Base-by-base conservation (phyloP, 768 basidiomycete species). In the Pleurotus ostreatus region DNA sequence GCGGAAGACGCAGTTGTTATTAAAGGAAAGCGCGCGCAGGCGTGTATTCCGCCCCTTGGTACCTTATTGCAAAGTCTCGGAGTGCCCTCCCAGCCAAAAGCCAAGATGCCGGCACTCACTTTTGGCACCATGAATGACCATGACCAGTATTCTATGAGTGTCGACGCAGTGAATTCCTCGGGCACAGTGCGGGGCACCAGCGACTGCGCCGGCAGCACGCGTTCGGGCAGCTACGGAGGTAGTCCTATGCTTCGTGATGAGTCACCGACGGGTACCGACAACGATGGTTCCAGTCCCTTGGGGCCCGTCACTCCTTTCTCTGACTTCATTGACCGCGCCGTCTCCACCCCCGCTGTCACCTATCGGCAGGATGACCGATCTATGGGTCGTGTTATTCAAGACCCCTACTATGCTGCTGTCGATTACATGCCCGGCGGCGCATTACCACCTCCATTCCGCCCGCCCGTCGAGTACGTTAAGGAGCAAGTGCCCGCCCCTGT, bases 1-100 rank as follows among this genome's bases (percentile, higher is more conserved):
- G 85, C 88, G 85, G 84, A 69, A 69, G 82, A 88, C 88, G 86
- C 85, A 75, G 69, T 79, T 66, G 85, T 83, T 75, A 89, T 88
- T 88, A 89, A 90, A 88, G 88, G 88, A 83, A 67, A 79, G 71
- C 85, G 74, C 85, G 86, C 85, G 81, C 78, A 89, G 81, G 85
- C 86, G 84, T 85, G 85, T 77, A 79, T 85, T 85, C 86, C 88
- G 86, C 89, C 89, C 88, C 72, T 77, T 68, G 69, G 67, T 61
- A 66, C 69, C 61, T 59, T 72, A 58, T 58, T 68, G 20, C 61
- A 39, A 57, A 58, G 40, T 57, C 60, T 49, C 52, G 57, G 55
- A 59, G 61, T 59, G 60, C 52, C 34, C 57, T 59, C 57, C 59
- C 49, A 53, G 39, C 34, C 51, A 9, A 15, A 12, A 9, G 26